These are phyloP conservation scores for Wilcoxina mikolae DNA, from an alignment of 495 filamentous ascomycete genomes.

Conservation along the genomic window DNA sequence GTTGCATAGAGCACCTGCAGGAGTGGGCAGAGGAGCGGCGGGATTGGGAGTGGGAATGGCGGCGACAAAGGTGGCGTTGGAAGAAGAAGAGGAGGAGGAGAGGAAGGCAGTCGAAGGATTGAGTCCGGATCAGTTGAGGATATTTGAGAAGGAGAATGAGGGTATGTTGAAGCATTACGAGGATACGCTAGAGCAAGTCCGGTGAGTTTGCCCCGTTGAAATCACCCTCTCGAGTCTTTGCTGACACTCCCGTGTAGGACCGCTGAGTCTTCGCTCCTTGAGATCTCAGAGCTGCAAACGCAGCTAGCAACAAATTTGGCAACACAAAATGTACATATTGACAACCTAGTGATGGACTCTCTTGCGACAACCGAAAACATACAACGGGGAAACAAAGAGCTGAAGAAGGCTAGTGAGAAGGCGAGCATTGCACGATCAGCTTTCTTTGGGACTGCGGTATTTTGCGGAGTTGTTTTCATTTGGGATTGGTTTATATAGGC, in stretches of 20 bases:
- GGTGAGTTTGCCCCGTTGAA: conserved; percentile 40
- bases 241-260: conserved; percentile 39
- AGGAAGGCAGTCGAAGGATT: conserved; percentile 43
- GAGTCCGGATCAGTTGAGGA: conserved; percentile 67
- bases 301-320: conserved; percentile 72
- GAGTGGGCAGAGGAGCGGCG: neutral
- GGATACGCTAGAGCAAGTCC: conserved; percentile 79
- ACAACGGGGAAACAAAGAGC: conserved; percentile 73
- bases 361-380: conserved; percentile 69
- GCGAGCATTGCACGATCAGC: conserved; percentile 73
- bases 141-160: conserved; percentile 89
- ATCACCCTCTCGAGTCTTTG: neutral
- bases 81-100: conserved; percentile 29
- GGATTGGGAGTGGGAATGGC: conserved; percentile 7
- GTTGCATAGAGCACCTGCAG: conserved; percentile 50
- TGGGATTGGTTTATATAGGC: conserved; percentile 94
- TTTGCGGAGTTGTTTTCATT: conserved; percentile 69
- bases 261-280: conserved; percentile 77
- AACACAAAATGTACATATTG: conserved; percentile 71
- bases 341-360: conserved; percentile 75
- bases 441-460: conserved; percentile 70
- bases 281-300: conserved; percentile 85
- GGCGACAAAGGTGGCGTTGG: conserved; percentile 11
- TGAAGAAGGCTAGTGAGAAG: conserved; percentile 69
- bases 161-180: conserved; percentile 85